Conservation (phyloP, 805 yeast species). For the Kodamaea restingae region DNA sequence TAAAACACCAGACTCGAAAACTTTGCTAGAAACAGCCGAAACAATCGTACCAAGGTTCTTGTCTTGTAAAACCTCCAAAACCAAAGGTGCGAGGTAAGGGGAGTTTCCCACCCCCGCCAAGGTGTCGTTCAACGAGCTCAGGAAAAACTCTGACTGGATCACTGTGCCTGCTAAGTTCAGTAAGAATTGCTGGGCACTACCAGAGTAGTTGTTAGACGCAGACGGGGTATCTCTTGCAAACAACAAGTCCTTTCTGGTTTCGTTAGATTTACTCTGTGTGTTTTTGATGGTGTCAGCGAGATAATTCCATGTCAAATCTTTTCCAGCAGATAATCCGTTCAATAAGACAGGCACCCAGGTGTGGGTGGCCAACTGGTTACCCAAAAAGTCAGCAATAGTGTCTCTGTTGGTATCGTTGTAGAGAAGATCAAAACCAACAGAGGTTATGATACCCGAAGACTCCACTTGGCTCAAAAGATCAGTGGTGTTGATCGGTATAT, state of each 20-base stretch:
- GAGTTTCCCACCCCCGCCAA: slow-evolving; percentile 30
- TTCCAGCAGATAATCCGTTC: slow-evolving; percentile 31
- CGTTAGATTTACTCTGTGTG: slow-evolving; percentile 26
- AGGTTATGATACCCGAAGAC: slow-evolving; percentile 25
- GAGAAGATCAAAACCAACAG: slow-evolving; percentile 24
- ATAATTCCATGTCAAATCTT: slow-evolving; percentile 25
- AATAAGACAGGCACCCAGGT: slow-evolving; percentile 30
- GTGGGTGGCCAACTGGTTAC: slow-evolving; percentile 22
- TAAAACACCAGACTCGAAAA: slow-evolving; percentile 33
- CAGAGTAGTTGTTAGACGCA: slow-evolving; percentile 14
- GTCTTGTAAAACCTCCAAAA: slow-evolving; percentile 23
- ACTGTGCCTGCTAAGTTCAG: slow-evolving; percentile 22
- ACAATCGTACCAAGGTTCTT: slow-evolving; percentile 16
- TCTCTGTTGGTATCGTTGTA: slow-evolving; percentile 27
- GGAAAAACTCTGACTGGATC: slow-evolving; percentile 7
- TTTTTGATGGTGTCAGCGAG: slow-evolving; percentile 27
- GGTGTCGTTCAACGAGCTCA: slow-evolving; percentile 18
- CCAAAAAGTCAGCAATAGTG: slow-evolving; percentile 22
- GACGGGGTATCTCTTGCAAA: slow-evolving; percentile 8
- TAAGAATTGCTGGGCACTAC: slow-evolving; percentile 30
- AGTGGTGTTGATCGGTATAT: slow-evolving; percentile 17
- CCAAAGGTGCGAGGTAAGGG: slow-evolving; percentile 25
- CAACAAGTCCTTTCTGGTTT: slow-evolving; percentile 11
- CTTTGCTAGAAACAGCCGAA: slow-evolving; percentile 19
- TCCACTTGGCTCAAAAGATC: slow-evolving; percentile 14